Evolutionary conservation across 352 stramenopile genomes (phyloP), one percentile per base, ranked within the genome.

Genomic region (Phytophthora pini): DNA sequence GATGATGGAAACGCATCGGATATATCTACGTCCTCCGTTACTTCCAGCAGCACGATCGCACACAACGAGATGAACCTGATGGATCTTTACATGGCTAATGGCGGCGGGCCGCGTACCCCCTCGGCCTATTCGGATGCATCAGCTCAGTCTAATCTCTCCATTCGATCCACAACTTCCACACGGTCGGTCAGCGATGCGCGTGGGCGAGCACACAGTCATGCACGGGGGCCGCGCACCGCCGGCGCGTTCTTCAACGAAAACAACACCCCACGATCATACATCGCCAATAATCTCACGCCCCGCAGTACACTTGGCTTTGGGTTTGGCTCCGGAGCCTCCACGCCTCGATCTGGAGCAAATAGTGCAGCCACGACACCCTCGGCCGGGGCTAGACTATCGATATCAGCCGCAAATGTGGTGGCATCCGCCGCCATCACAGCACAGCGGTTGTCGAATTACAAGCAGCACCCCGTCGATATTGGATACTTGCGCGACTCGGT

Each of bases 41-140:
- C 84, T 36, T 94, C 87, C 34, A 88, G 75, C 70, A 89, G 78
- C 55, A 94, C 87, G 0, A 65, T 93, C 52, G 87, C 82, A 31
- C 84, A 92, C 65, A 94, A 93, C 54, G 87, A 94, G 51, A 92
- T 92, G 84, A 92, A 90, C 67, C 70, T 94, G 57, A 89, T 89
- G 74, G 87, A 94, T 53, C 70, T 93, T 26, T 94, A 93, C 57
- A 73, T 90, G 61, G 59, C 26, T 32, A 87, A 74, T 66, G 75
- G 69, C 26, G 79, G 74, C 46, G 76, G 76, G 22, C 79, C 87
- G 6, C 75, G 79, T 54, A 93, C 82, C 6, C 87, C 84, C 1
- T 92, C 82, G 4, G 87, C 78, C 15, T 94, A 91, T 70, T 94
- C 87, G 4, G 87, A 82, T 46, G 76, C 82, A 3, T 94, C 87